phyloP scores from a whole-genome alignment of 768 basidiomycete genomes.

The Suillus ampliporus region DNA sequence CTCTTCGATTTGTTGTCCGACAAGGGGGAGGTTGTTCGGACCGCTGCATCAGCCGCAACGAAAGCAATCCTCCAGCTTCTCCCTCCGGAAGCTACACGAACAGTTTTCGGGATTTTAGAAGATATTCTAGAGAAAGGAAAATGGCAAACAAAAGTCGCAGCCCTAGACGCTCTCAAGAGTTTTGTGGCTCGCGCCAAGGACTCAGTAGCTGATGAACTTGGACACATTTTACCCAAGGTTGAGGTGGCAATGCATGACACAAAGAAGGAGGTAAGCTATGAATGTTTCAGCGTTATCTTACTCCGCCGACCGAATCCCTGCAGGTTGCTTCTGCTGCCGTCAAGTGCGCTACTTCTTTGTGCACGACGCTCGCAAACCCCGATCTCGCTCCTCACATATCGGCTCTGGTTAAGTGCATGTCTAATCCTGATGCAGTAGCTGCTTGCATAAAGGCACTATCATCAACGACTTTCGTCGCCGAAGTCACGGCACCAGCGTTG shows the following conservation, averaged over 20 bases:
- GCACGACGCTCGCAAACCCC: conserved; percentile 89
- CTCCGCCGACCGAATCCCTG: neutral
- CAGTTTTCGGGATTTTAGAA: conserved; percentile 73
- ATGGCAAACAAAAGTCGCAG: conserved; percentile 95
- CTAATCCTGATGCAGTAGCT: conserved; percentile 84
- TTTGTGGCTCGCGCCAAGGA: conserved; percentile 74
- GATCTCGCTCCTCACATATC: conserved; percentile 91
- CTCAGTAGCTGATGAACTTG: conserved; percentile 84
- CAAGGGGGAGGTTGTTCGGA: conserved; percentile 90
- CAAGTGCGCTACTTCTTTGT: conserved; percentile 90
- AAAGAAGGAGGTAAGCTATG: conserved; percentile 77
- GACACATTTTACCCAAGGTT: conserved; percentile 80
- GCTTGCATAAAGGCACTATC: conserved; percentile 95
- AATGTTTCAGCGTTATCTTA: conserved; percentile 1
- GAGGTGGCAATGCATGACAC: conserved; percentile 96
- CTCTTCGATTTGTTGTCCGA: conserved; percentile 90
- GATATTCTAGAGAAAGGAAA: conserved; percentile 83
- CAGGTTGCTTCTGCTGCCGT: conserved; percentile 86
- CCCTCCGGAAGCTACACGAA: conserved; percentile 79
- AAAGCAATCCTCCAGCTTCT: conserved; percentile 85
- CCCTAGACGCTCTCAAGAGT: conserved; percentile 81
- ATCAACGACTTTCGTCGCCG: conserved; percentile 94
- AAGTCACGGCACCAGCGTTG: conserved; percentile 95
- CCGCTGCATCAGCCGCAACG: conserved; percentile 77
- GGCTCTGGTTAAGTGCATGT: conserved; percentile 92